Conservation (phyloP, 2,329 filamentous ascomycete genomes). For the Pseudogymnoascus destructans region DNA sequence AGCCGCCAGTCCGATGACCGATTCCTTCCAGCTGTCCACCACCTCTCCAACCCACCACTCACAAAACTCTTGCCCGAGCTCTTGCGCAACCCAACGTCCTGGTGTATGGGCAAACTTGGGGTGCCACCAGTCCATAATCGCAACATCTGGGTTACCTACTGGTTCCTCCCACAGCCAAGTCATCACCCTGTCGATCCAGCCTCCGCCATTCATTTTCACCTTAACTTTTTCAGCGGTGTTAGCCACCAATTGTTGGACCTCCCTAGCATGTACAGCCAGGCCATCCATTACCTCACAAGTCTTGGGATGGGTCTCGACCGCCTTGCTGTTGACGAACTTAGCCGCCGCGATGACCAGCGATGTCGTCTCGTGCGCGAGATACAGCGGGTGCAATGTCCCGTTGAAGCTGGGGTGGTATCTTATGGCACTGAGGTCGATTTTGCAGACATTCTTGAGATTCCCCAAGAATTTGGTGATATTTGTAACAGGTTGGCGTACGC, state of each 20-base stretch:
- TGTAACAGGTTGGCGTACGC: not conserved
- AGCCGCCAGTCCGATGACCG: slow-evolving; percentile 21
- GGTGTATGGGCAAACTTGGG: not conserved
- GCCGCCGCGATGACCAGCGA: slow-evolving; percentile 15
- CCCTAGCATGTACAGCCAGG: slow-evolving; percentile 11
- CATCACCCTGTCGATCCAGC: slow-evolving; percentile 25
- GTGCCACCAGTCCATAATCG: not conserved
- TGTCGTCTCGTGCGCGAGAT: slow-evolving; percentile 21
- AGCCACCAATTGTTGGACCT: slow-evolving; percentile 12
- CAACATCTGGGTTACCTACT: not conserved
- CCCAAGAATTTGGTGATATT: not conserved
- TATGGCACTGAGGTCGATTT: not conserved
- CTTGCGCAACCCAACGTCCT: slow-evolving; percentile 3
- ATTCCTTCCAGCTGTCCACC: slow-evolving; percentile 23
- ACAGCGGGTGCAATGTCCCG: slow-evolving; percentile 21
- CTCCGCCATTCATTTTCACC: slow-evolving; percentile 23
- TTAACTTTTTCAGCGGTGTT: slow-evolving; percentile 15
- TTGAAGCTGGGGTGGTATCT: not conserved
- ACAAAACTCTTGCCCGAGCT: slow-evolving; percentile 11
- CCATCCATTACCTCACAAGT: not conserved
- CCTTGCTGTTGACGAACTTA: slow-evolving; percentile 14
- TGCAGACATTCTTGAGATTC: not conserved
- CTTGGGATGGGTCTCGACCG: slow-evolving; percentile 4
- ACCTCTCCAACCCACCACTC: slow-evolving; percentile 15
- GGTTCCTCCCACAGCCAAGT: slow-evolving; percentile 4